These are phyloP conservation scores for Acanthamoeba triangularis DNA, from an alignment of 208 protist species.

Conservation along the genomic window DNA sequence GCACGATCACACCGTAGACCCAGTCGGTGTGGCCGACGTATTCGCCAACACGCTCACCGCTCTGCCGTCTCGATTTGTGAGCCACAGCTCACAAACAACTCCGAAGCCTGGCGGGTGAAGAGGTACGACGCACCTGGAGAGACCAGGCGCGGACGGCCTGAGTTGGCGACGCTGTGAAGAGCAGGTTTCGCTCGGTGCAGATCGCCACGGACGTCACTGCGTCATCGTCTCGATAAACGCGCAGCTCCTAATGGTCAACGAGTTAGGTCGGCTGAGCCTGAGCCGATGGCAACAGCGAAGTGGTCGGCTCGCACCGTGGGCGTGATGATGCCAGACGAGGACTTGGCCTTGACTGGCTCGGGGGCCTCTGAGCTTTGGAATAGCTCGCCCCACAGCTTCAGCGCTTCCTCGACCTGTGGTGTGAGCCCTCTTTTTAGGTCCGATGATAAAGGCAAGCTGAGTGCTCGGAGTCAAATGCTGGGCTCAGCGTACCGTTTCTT, in stretches of 20 bases:
- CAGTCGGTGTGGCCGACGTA: conserved; percentile 49
- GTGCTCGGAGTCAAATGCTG: not conserved
- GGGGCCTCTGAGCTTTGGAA: not conserved
- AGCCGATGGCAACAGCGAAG: not conserved
- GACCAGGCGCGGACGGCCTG: not conserved
- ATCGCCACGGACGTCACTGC: conserved; percentile 1
- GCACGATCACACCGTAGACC: conserved; percentile 9
- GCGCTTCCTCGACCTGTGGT: not conserved
- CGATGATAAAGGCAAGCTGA: not conserved
- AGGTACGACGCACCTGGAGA: not conserved
- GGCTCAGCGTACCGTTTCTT: not conserved
- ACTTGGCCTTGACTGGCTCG: not conserved
- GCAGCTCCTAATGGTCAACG: not conserved
- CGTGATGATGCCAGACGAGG: not conserved
- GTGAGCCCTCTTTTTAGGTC: too few species aligned
- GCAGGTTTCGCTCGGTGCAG: not conserved
- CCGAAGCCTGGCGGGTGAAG: not conserved
- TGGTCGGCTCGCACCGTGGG: not conserved
- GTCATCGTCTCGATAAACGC: not conserved
- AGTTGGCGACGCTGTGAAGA: conserved; percentile 17
- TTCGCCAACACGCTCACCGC: not conserved
- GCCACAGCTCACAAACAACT: not conserved
- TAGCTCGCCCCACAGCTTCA: not conserved
- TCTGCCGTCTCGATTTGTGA: not conserved
- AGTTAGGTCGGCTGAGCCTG: not conserved